Evolutionary conservation across 2,329 filamentous ascomycete species (phyloP).

Genomic region (Colletotrichum lini): DNA sequence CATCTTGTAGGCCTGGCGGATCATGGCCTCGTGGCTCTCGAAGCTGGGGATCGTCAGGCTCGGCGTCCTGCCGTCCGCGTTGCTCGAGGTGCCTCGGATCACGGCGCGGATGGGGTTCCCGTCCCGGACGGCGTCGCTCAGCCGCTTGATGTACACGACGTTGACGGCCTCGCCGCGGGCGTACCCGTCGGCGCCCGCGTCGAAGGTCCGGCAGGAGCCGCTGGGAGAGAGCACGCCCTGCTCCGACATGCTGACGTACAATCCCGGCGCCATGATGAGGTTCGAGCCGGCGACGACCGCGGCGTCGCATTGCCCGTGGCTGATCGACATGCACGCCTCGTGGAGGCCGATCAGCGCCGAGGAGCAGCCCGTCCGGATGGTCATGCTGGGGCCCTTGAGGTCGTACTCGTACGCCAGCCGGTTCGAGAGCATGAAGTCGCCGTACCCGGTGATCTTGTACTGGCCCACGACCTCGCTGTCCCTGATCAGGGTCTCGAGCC

Average conservation of each 20-base stretch:
- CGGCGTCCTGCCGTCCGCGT: conserved; percentile 57
- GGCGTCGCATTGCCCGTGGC: conserved; percentile 45
- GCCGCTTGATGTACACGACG: conserved; percentile 58
- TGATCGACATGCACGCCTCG: conserved; percentile 50
- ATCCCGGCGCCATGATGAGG: conserved; percentile 46
- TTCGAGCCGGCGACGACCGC: conserved; percentile 53
- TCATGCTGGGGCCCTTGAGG: conserved; percentile 47
- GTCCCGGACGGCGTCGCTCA: conserved; percentile 58
- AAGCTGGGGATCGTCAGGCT: conserved; percentile 57
- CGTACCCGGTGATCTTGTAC: conserved; percentile 46
- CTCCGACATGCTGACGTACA: conserved; percentile 42
- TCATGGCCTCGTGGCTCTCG: conserved; percentile 55
- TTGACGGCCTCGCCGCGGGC: conserved; percentile 61
- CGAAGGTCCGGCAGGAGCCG: conserved; percentile 52
- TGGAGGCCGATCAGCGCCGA: conserved; percentile 51
- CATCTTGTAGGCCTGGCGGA: conserved; percentile 53
- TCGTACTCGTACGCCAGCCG: conserved; percentile 50
- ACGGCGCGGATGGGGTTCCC: conserved; percentile 57
- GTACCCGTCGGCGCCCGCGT: conserved; percentile 61
- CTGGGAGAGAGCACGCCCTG: conserved; percentile 48
- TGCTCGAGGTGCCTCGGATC: conserved; percentile 51
- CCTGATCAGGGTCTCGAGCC: conserved; percentile 45
- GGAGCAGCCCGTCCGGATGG: conserved; percentile 55
- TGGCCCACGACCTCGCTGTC: conserved; percentile 43
- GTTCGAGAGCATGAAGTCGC: conserved; percentile 49